These are phyloP conservation scores for Colletotrichum camelliae DNA, from an alignment of 2,329 filamentous ascomycete genomes.

Conservation along the genomic window DNA sequence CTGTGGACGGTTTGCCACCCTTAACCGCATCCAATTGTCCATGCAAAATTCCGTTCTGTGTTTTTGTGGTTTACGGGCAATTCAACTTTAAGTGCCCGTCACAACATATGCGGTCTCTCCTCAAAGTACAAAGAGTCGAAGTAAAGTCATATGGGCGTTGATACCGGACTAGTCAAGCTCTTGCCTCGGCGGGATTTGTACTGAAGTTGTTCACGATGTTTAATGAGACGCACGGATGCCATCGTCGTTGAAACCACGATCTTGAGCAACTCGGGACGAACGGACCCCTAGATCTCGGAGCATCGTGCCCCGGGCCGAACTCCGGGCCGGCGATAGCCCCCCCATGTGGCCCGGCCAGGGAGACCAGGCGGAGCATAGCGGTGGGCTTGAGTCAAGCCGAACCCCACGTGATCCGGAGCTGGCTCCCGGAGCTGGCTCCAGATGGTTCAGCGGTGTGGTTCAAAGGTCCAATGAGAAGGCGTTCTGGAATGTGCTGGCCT, in stretches of 20 bases:
- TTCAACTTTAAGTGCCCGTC: not conserved
- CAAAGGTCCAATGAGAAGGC: not conserved
- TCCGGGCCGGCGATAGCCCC: not conserved
- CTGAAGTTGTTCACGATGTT: not conserved
- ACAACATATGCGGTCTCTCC: not conserved
- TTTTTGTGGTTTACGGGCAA: not conserved
- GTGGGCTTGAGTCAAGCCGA: not conserved
- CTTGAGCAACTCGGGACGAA: not conserved
- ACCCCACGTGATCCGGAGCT: not conserved
- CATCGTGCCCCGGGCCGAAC: not conserved
- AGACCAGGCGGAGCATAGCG: not conserved
- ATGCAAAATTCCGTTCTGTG: not conserved
- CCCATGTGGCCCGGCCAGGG: not conserved
- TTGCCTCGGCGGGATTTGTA: not conserved
- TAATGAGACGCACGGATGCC: not conserved
- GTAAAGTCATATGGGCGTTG: not conserved
- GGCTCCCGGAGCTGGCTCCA: not conserved
- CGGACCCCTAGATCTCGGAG: not conserved
- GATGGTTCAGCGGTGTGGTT: not conserved
- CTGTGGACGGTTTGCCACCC: not conserved
- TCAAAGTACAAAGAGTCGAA: not conserved
- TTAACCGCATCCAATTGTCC: not conserved
- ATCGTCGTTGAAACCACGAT: not conserved
- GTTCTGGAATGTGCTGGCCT: not conserved
- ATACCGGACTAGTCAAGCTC: not conserved